Conservation (phyloP, 1,139 yeast species). For the Scheffersomyces segobiensis region DNA sequence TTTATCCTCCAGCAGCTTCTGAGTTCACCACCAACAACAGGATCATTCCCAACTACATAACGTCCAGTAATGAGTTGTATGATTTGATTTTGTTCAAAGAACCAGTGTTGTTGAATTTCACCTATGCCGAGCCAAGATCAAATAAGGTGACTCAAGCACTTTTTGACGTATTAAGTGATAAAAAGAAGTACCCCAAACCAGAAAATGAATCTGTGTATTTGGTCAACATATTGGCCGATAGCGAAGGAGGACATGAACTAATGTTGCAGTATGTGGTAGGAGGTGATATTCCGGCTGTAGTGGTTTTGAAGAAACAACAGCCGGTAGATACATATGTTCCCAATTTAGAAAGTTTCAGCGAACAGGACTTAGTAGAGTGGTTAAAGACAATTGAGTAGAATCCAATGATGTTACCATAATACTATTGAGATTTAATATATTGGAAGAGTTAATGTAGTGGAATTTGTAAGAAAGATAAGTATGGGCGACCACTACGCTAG, state of each 20-base stretch:
- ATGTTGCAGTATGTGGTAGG: constrained; percentile 59
- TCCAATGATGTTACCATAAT: background rate
- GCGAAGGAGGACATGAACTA: constrained; percentile 60
- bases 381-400: constrained; percentile 25
- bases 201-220: constrained; percentile 44
- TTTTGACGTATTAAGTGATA: constrained; percentile 54
- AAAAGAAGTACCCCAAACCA: constrained; percentile 44
- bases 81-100: constrained; percentile 52
- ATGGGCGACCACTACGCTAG: too few relatives aligned
- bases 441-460: background rate
- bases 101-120: constrained; percentile 73
- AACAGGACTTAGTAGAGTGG: constrained; percentile 59
- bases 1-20: constrained; percentile 44
- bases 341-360: constrained; percentile 44
- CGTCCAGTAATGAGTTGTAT: constrained; percentile 55
- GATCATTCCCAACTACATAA: constrained; percentile 42
- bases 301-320: constrained; percentile 66
- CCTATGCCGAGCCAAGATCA: constrained; percentile 63
- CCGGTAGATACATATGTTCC: constrained; percentile 56
- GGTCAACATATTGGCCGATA: constrained; percentile 72
- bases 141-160: constrained; percentile 65
- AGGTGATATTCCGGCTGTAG: constrained; percentile 58
- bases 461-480: background rate
- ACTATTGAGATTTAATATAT: too few relatives aligned
- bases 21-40: constrained; percentile 42